phyloP scores from a whole-genome alignment of 1,284 basidiomycete genomes.

The Singerocomus inundabilis region DNA sequence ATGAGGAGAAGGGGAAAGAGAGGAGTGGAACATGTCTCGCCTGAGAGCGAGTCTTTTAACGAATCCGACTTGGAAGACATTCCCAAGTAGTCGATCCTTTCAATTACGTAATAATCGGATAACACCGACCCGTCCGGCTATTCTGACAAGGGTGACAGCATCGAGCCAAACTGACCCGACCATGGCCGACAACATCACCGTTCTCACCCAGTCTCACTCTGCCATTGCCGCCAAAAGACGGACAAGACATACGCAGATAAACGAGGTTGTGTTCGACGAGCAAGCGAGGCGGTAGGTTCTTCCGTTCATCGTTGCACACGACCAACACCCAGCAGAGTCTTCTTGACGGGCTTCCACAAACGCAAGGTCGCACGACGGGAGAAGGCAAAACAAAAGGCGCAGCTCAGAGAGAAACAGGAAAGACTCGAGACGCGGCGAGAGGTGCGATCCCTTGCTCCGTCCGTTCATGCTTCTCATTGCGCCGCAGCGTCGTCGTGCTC shows the following conservation, averaged over 20 bases:
- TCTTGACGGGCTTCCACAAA: constrained; percentile 84
- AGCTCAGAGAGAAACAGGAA: constrained; percentile 66
- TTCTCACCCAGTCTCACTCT: constrained; percentile 59
- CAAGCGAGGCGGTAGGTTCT: constrained; percentile 59
- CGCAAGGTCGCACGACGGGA: constrained; percentile 77
- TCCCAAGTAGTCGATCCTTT: constrained; percentile 33
- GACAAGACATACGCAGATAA: constrained; percentile 57
- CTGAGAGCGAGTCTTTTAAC: constrained; percentile 39
- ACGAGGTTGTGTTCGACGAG: constrained; percentile 76
- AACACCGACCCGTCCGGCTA: constrained; percentile 19
- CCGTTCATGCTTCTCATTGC: constrained; percentile 17
- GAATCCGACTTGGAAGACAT: constrained; percentile 30
- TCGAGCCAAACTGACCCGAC: neutral
- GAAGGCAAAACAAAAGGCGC: constrained; percentile 63
- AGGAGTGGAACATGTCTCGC: constrained; percentile 34
- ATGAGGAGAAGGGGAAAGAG: constrained; percentile 12
- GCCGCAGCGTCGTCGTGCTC: constrained; percentile 60
- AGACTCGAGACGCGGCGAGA: constrained; percentile 66
- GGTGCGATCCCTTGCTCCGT: constrained; percentile 41
- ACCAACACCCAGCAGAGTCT: constrained; percentile 53
- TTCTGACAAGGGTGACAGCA: neutral
- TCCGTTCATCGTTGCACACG: neutral
- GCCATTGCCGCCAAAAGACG: constrained; percentile 62
- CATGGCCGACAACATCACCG: constrained; percentile 46
- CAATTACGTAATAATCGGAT: constrained; percentile 30